Evolutionary conservation across 1,284 basidiomycete genomes (phyloP).

Genomic region (Leccinum insolens): DNA sequence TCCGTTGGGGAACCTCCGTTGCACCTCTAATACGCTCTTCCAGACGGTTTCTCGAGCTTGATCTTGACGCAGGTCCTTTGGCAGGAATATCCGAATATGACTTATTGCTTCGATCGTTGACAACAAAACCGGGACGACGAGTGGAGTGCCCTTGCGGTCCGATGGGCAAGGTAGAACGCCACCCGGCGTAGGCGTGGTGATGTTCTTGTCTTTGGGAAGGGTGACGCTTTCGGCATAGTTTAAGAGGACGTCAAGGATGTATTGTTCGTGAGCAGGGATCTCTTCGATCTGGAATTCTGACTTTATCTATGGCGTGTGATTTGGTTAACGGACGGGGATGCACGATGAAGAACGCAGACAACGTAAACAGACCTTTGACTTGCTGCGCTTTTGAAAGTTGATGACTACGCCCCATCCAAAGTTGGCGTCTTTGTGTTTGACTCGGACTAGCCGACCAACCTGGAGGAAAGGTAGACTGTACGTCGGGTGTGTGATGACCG

Average conservation of each 20-base stretch:
- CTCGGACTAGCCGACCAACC: no score
- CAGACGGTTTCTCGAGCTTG: slow-evolving; percentile 82
- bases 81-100: slow-evolving; percentile 85
- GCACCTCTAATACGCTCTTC: slow-evolving; percentile 90
- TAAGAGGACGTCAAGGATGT: slow-evolving; percentile 93
- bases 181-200: slow-evolving; percentile 59
- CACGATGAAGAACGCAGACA: no score
- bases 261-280: slow-evolving; percentile 84
- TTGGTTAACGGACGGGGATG: no score
- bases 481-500: no score
- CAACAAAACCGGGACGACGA: slow-evolving; percentile 89
- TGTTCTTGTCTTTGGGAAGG: slow-evolving; percentile 64
- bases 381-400: not conserved
- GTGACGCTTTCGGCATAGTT: slow-evolving; percentile 74
- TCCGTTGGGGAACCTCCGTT: slow-evolving; percentile 87
- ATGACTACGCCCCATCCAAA: no score
- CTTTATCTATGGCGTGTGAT: no score
- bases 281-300: slow-evolving; percentile 53
- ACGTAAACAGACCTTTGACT: no score
- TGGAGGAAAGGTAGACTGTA: no score
- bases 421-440: no score
- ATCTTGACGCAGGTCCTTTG: slow-evolving; percentile 85
- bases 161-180: slow-evolving; percentile 74
- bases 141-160: slow-evolving; percentile 77
- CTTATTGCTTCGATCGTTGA: slow-evolving; percentile 88